These are phyloP conservation scores for Rhodofomes roseus DNA, from an alignment of 1,284 basidiomycete genomes.

Conservation along the genomic window DNA sequence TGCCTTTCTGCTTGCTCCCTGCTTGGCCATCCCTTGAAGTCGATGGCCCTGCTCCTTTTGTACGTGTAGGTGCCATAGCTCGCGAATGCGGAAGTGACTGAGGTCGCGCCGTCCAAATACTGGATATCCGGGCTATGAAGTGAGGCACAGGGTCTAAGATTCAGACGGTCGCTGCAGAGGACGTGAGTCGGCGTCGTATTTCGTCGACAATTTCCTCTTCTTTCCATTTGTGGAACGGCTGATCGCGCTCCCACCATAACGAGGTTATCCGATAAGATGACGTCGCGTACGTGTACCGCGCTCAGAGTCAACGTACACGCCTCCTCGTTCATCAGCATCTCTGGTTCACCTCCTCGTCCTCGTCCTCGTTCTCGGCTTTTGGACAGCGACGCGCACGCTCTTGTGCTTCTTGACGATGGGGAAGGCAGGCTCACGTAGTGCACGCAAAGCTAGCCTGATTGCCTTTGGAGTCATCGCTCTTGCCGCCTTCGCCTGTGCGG, in stretches of 20 bases:
- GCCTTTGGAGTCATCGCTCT: conserved; percentile 26
- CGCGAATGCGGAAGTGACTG: too few species aligned
- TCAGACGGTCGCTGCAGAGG: too few species aligned
- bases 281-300: not conserved
- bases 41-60: not conserved
- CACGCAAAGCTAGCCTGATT: conserved; percentile 25
- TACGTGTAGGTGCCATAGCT: not conserved
- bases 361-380: too few species aligned
- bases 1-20: not conserved
- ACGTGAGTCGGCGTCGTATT: too few species aligned
- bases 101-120: too few species aligned
- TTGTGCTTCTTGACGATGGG: conserved; percentile 7
- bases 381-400: too few species aligned
- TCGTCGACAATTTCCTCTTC: not conserved
- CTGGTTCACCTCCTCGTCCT: too few species aligned
- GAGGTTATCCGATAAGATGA: conserved; percentile 4
- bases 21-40: not conserved
- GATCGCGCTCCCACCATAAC: not conserved
- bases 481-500: conserved; percentile 19
- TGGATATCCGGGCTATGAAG: too few species aligned
- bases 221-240: not conserved
- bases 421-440: conserved; percentile 9
- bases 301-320: too few species aligned
- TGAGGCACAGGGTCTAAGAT: too few species aligned
- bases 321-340: too few species aligned